Conservation (phyloP, 148 eudicot genomes). For the Oxyria digyna region DNA sequence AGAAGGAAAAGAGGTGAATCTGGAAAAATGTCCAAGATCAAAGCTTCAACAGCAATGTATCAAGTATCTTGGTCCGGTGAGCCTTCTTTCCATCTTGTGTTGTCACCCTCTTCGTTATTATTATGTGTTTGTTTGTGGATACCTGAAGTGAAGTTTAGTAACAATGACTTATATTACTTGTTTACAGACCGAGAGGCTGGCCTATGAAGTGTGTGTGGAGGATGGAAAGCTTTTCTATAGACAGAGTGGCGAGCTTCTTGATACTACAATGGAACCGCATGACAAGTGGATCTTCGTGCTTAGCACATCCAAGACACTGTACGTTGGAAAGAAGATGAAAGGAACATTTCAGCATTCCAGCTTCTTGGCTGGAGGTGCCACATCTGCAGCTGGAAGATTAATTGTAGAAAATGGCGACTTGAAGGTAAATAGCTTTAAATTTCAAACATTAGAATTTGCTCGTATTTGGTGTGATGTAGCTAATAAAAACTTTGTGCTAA, state of each 20-base stretch:
- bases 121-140: background rate
- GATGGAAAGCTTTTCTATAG: slow-evolving; percentile 51
- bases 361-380: slow-evolving; percentile 98
- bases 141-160: background rate
- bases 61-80: slow-evolving; percentile 94
- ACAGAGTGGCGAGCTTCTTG: slow-evolving; percentile 48
- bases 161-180: background rate
- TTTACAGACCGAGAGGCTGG: slow-evolving; percentile 76
- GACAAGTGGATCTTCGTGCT: slow-evolving; percentile 94
- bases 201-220: slow-evolving; percentile 68
- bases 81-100: slow-evolving; percentile 8
- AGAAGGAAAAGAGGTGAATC: slow-evolving; percentile 83
- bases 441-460: background rate
- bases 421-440: slow-evolving; percentile 38
- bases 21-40: slow-evolving; percentile 63
- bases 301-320: slow-evolving; percentile 71
- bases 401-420: slow-evolving; percentile 64
- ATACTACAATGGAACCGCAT: slow-evolving; percentile 51
- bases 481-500: background rate
- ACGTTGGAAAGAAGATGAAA: slow-evolving; percentile 82
- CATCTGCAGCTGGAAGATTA: slow-evolving; percentile 89
- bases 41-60: slow-evolving; percentile 95
- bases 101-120: background rate
- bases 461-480: background rate
- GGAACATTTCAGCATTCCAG: slow-evolving; percentile 96